Conservation (phyloP, 345 rosid species). For the Litchi chinensis region DNA sequence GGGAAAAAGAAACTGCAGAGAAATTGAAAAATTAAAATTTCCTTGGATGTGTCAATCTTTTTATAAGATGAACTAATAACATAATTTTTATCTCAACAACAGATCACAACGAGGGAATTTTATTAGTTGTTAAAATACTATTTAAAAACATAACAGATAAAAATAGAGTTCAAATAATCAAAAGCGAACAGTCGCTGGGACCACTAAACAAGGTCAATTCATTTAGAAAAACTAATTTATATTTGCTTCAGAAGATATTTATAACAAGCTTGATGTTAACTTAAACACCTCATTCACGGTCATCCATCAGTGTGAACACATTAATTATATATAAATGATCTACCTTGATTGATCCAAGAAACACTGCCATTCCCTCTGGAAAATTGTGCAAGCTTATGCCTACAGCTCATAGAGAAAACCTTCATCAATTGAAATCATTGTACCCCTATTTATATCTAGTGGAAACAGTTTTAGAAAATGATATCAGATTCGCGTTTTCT, state of each 20-base stretch:
- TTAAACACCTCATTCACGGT: not conserved
- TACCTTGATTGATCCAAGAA: conserved; percentile 98
- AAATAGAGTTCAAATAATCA: not conserved
- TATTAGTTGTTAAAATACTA: not conserved
- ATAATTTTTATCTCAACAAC: too few relatives aligned
- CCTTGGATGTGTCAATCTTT: not conserved
- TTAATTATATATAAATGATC: conserved; percentile 1
- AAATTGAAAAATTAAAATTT: not conserved
- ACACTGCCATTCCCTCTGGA: conserved; percentile 99
- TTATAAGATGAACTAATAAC: not conserved
- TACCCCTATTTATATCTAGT: not conserved
- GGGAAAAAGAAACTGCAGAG: not conserved
- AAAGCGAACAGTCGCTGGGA: not conserved
- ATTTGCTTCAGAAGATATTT: not conserved
- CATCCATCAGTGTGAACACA: not conserved
- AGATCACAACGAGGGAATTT: not conserved
- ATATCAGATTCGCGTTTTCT: not conserved
- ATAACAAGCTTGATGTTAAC: not conserved
- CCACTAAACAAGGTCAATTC: not conserved
- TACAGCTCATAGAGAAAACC: conserved; percentile 29
- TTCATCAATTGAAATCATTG: conserved; percentile 18
- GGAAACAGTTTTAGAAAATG: not conserved
- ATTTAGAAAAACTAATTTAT: conserved; percentile 2
- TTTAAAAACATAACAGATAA: not conserved
- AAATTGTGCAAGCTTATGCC: conserved; percentile 99